Evolutionary conservation across 2,329 filamentous ascomycete species (phyloP), one percentile per base, ranked within the genome.

Genomic region (Sporothrix euskadiensis): DNA sequence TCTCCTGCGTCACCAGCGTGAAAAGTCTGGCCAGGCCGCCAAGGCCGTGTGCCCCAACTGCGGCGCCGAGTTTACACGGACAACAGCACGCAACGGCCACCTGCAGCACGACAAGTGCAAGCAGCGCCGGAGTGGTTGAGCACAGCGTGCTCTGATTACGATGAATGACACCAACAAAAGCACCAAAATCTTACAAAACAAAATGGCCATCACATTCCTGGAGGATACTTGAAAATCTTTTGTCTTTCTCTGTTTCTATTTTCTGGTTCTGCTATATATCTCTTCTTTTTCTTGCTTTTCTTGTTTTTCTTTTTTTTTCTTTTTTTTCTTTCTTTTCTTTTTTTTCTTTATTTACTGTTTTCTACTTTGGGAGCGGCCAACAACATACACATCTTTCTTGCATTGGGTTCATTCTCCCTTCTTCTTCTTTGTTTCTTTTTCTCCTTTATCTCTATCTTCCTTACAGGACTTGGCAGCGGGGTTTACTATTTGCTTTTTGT

Each of bases 31-130:
- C 35, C 94, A 94, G 71, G 93, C 94, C 12, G 87, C 92, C 41
- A 98, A 98, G 83, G 93, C 94, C 3, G 90, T 91, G 69, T 98
- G 95, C 80, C 94, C 94, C 22, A 92, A 94, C 80, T 98, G 95
- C 79, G 94, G 94, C 52, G 94, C 94, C 12, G 94, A 97, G 79
- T 98, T 98, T 79, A 98, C 95, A 14, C 87, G 95, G 77, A 97
- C 94, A 6, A 90, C 88, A 30, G 95, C 95, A 61, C 88, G 94
- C 75, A 98, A 98, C 80, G 94, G 94, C 14, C 95, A 98, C 80
- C 79, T 91, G 77, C 81, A 88, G 72, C 93, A 97, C 82, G 94
- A 97, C 80, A 98, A 98, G 83, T 98, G 94, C 85, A 98, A 97
- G 85, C 90, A 89, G 79, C 85, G 88, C 78, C 84, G 88, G 76